Base-by-base conservation (phyloP, 208 protist species). In the Phytomonas sp. region DNA sequence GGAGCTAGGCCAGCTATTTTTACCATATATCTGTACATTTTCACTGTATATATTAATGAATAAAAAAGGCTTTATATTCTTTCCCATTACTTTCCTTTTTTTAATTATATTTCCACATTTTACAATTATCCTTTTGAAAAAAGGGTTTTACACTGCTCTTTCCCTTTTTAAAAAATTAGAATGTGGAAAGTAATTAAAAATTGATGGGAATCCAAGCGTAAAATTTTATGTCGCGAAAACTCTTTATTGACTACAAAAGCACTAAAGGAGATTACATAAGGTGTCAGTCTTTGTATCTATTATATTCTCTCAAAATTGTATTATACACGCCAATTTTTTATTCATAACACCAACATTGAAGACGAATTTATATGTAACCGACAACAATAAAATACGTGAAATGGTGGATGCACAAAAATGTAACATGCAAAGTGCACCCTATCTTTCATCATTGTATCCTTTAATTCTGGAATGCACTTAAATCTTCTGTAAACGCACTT, bases 21-120 rank as follows among this genome's bases (percentile, higher is more conserved):
- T 19, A 12, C 5, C 45, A 56, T 56, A 56, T 5, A 26, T 56
- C 26, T 56, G 10, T 56, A 56, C 45, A 56, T 56, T 56, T 56
- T 19, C 45, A 37, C 45, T 56, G 19, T 56, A 56, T 56, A 26
- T 56, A 19, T 56, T 56, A 56, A 56, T 26, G 45, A 65, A 8
- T 62, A 62, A 62, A 62, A 3, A 34, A 65, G 59, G 23, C 6
- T 65, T 60, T 65, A n/a, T 60, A 0, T 19, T 56, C 26, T 65
- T 26, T 65, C 4, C 7, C 36, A 65, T 65, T 60, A 56, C 2
- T 6, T 56, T 56, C 45, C 16, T 8, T 26, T 56, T 19, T 23
- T 49, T 49, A 56, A 56, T 19, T 56, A 26, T 56, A 56, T 26
- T 56, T 5, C 26, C 6, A 5, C 10, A 56, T 56, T 26, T 56